phyloP scores from a whole-genome alignment of 768 basidiomycete genomes.

The Suillus americanus region DNA sequence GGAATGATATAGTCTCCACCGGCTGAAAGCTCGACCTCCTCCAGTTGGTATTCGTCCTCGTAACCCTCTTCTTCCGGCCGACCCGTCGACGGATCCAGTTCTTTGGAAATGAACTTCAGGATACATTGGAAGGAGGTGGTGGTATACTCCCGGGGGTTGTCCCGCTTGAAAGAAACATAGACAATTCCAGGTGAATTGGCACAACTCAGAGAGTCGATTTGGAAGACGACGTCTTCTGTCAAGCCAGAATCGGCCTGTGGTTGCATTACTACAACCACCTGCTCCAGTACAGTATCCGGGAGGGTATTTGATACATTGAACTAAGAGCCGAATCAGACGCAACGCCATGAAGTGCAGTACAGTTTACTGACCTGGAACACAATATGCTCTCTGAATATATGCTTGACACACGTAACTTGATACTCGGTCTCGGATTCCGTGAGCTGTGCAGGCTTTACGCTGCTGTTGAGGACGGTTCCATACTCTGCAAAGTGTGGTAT shows the following conservation, averaged over 20 bases:
- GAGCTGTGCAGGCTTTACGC: slow-evolving; percentile 70
- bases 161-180: slow-evolving; percentile 93
- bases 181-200: slow-evolving; percentile 78
- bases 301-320: slow-evolving; percentile 98
- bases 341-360: background rate
- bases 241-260: slow-evolving; percentile 72
- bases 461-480: slow-evolving; percentile 87
- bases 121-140: slow-evolving; percentile 86
- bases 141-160: slow-evolving; percentile 72
- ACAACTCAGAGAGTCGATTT: slow-evolving; percentile 66
- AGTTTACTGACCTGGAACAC: slow-evolving; percentile 84
- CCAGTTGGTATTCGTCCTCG: slow-evolving; percentile 96
- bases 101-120: slow-evolving; percentile 95
- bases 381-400: slow-evolving; percentile 91
- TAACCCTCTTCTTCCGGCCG: slow-evolving; percentile 99
- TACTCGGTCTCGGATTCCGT: slow-evolving; percentile 99
- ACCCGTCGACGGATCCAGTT: slow-evolving; percentile 92
- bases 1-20: slow-evolving; percentile 94
- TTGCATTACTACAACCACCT: slow-evolving; percentile 92
- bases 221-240: slow-evolving; percentile 94
- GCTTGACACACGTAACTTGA: slow-evolving; percentile 94
- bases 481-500: slow-evolving; percentile 86
- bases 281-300: slow-evolving; percentile 91
- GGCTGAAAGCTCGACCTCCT: slow-evolving; percentile 92
- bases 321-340: slow-evolving; percentile 39